Conservation (phyloP, 2,329 filamentous ascomycete species). For the Chalara sp. region DNA sequence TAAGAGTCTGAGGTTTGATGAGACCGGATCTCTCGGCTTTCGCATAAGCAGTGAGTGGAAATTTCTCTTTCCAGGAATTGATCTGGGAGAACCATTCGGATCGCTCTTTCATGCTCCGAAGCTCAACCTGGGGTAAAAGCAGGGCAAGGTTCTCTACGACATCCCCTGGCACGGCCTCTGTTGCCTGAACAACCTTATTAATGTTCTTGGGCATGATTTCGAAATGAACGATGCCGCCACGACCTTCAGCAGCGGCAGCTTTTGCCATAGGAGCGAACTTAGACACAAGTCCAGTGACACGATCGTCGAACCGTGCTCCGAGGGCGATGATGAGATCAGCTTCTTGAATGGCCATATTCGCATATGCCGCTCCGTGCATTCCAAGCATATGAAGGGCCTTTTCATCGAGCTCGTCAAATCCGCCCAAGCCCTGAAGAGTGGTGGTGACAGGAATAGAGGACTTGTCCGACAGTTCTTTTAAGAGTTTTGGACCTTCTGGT, state of each 20-base stretch:
- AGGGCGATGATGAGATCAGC: conserved; percentile 93
- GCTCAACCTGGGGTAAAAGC: conserved; percentile 66
- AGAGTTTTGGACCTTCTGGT: conserved; percentile 69
- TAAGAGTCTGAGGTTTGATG: conserved; percentile 92
- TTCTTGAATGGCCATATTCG: conserved; percentile 97
- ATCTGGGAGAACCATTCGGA: conserved; percentile 89
- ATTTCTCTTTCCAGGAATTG: conserved; percentile 81
- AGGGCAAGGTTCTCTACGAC: conserved; percentile 70
- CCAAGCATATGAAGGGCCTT: conserved; percentile 98
- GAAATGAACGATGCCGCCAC: conserved; percentile 94
- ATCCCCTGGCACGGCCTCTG: conserved; percentile 90
- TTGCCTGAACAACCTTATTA: conserved; percentile 98
- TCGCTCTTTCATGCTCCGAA: conserved; percentile 56
- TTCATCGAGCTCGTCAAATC: conserved; percentile 85
- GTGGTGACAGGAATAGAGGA: conserved; percentile 90
- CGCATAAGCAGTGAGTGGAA: conserved; percentile 79
- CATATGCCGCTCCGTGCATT: conserved; percentile 96
- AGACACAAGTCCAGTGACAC: conserved; percentile 73
- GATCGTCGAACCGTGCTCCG: conserved; percentile 91
- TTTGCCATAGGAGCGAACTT: conserved; percentile 90
- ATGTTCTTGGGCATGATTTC: conserved; percentile 99
- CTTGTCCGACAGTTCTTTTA: conserved; percentile 87
- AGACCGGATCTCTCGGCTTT: conserved; percentile 65
- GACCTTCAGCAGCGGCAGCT: conserved; percentile 73
- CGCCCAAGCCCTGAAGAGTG: conserved; percentile 87